A percentile compares a stretch with the other conserved stretches of the same genome.
phyloP scores from a whole-genome alignment of 345 rosid genomes.

The Eucalyptus virginea region DNA sequence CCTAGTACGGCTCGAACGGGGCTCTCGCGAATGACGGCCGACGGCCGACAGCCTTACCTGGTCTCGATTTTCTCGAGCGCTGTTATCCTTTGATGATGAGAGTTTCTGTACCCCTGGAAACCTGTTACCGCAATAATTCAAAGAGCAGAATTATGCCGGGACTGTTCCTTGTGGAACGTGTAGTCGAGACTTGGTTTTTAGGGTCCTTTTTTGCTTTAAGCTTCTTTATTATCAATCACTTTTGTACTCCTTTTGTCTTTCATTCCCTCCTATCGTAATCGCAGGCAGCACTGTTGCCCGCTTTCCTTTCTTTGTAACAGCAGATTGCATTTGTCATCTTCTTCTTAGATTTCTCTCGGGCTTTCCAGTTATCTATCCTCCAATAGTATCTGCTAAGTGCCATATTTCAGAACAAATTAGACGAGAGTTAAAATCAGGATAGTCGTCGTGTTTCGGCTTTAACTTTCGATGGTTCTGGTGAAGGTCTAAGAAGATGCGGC shows the following conservation, averaged over 20 bases:
- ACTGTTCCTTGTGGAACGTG: too few species aligned
- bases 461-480: background rate
- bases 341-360: background rate
- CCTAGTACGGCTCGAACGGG: background rate
- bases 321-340: background rate
- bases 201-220: background rate
- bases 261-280: background rate
- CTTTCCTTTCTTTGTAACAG: background rate
- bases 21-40: background rate
- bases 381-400: background rate
- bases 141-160: background rate
- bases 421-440: background rate
- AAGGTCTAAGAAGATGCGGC: conserved; percentile 10
- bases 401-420: background rate
- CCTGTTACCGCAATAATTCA: background rate
- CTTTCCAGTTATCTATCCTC: background rate
- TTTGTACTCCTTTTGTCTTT: background rate
- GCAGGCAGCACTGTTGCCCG: background rate
- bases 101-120: background rate
- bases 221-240: background rate
- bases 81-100: background rate
- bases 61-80: background rate
- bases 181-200: background rate
- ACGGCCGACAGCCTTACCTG: background rate
- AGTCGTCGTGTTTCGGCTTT: background rate